Conservation (phyloP, 306 rosid species). For the Castanospermum australe region DNA sequence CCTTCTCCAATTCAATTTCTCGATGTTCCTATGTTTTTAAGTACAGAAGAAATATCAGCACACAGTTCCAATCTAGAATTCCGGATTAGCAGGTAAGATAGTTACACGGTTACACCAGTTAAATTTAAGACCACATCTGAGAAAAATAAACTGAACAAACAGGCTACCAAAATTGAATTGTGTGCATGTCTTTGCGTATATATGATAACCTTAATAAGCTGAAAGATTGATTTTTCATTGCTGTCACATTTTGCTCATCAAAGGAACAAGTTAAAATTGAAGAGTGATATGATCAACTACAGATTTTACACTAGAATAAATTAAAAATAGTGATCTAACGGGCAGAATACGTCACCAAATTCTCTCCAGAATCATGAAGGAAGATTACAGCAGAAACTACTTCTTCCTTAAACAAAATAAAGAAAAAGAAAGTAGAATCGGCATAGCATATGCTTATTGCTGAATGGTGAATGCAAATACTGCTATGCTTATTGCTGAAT, state of each 20-base stretch:
- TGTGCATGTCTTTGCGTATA: not conserved
- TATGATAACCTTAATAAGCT: not conserved
- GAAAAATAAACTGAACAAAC: not conserved
- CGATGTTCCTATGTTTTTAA: constrained; percentile 40
- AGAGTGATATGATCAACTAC: no score
- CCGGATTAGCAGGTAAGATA: not conserved
- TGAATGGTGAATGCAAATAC: no score
- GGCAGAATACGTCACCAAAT: not conserved
- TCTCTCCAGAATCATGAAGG: not conserved
- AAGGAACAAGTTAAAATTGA: not conserved
- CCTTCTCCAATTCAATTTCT: constrained; percentile 61
- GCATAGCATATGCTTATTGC: not conserved
- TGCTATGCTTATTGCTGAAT: no score
- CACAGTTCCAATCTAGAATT: constrained; percentile 17
- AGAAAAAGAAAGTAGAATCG: not conserved
- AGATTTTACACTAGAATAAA: not conserved
- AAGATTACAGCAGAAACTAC: not conserved
- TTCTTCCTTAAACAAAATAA: not conserved
- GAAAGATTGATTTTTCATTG: not conserved
- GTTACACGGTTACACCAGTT: not conserved
- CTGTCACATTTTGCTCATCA: not conserved
- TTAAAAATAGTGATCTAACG: not conserved
- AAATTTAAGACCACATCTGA: not conserved
- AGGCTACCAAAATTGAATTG: not conserved
- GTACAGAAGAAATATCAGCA: not conserved